Evolutionary conservation across 139 green algal species (phyloP).

Genomic region (Edaphochlamys debaryana): DNA sequence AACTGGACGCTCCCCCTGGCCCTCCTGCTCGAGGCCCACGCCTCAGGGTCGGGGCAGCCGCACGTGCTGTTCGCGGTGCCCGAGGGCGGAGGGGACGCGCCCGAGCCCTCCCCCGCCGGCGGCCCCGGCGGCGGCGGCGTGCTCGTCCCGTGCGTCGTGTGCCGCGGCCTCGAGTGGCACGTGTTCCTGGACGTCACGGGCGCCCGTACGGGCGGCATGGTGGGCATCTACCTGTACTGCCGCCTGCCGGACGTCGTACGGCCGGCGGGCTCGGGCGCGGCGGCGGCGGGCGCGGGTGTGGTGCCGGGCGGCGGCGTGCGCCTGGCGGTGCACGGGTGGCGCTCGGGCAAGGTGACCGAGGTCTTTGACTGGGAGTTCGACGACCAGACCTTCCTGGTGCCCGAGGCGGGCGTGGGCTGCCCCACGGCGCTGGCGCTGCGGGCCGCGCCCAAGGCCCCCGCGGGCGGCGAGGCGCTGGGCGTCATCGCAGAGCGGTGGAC

Average conservation of each 20-base stretch:
- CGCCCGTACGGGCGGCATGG: neutral
- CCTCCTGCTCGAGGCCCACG: too few species aligned
- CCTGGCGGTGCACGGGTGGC: constrained; percentile 23
- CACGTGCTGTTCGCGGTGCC: constrained; percentile 3
- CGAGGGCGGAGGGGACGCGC: neutral
- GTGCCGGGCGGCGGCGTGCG: constrained; percentile 13
- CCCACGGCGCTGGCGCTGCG: constrained; percentile 17
- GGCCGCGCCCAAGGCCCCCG: too few species aligned
- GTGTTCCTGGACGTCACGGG: neutral
- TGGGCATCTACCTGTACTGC: constrained; percentile 21
- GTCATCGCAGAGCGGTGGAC: neutral
- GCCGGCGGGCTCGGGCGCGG: neutral
- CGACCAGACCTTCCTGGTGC: constrained; percentile 1
- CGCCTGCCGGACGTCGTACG: neutral
- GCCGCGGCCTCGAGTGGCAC: constrained; percentile 29
- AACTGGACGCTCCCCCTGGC: neutral
- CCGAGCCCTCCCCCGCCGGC: too few species aligned
- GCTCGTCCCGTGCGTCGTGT: constrained; percentile 6
- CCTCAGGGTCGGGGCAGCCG: neutral
- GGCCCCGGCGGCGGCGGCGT: neutral
- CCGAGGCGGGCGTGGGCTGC: constrained; percentile 18
- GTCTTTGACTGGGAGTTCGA: constrained; percentile 26
- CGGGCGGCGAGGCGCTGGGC: neutral
- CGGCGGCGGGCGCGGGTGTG: neutral
- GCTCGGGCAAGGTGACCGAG: constrained; percentile 9